Percentiles rank a stretch among this genome's conserved stretches.
Conservation (phyloP, 2,329 filamentous ascomycete species). For the Torrubiella hemipterigena region DNA sequence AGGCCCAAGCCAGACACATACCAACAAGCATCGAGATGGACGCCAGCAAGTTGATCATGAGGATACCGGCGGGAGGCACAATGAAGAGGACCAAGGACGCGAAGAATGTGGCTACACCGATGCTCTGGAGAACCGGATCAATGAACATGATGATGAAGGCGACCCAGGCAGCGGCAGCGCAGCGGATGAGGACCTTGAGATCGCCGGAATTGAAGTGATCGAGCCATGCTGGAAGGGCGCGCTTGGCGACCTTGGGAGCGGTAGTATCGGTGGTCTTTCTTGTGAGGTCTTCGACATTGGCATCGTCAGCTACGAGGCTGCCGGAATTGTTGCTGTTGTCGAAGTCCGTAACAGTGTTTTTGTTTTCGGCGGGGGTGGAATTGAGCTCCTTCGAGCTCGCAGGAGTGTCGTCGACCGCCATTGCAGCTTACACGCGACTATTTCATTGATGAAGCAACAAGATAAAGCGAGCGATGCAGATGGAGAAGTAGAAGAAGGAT, state of each 20-base stretch:
- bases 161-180: conserved; percentile 32
- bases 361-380: no score
- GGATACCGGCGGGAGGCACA: conserved; percentile 29
- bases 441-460: no score
- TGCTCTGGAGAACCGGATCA: conserved; percentile 22
- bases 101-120: conserved; percentile 34
- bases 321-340: no score
- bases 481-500: no score
- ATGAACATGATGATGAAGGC: conserved; percentile 34
- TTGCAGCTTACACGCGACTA: no score
- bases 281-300: conserved; percentile 1
- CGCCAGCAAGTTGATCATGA: conserved; percentile 31
- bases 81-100: conserved; percentile 28
- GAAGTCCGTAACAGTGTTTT: no score
- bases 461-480: no score
- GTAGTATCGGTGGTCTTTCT: not conserved
- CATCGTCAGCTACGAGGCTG: not conserved
- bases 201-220: conserved; percentile 35
- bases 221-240: conserved; percentile 16
- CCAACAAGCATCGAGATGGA: conserved; percentile 29
- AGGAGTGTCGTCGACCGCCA: no score
- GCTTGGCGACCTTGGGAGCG: not conserved
- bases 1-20: conserved; percentile 34
- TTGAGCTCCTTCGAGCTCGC: no score
- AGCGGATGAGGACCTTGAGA: conserved; percentile 33